Base-by-base conservation (phyloP, 306 rosid species). In the Glycine tomentella region DNA sequence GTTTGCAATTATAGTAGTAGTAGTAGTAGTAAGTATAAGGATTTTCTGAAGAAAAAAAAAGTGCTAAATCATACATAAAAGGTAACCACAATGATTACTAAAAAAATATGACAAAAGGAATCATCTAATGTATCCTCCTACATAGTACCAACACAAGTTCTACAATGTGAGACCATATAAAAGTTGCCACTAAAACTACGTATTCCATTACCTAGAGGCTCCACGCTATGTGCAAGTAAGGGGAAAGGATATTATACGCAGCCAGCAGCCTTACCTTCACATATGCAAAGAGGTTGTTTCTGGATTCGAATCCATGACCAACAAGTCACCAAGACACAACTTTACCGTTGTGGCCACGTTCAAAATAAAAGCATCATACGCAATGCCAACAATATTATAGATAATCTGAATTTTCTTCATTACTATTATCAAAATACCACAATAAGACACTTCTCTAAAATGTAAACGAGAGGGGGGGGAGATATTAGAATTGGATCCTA, bases 81-180 rank as follows among this genome's bases (percentile, higher is more conserved):
- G 7, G 38, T 20, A 20, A 9, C 7, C 14, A 58, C 2, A 58
- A 4, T 20, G 14, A 20, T 58, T 58, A 20, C 7, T 10, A 14
- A 61, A 3, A 1, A 15, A 61, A 61, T 25, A 61, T 61, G n/a
- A 58, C 65, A 58, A 0, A 58, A 17, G 20, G 14, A 58, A 16
- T 17, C 38, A 9, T 20, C 65, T 52, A 2, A 52, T 52, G 4
- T 38, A 4, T 20, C 20, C 20, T 52, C 17, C 16, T 52, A 52
- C 7, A 52, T 14, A 49, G 66, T 16, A 49, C 44, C 74, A 17
- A 13, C 53, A 38, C 7, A 66, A 65, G 53, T 50, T 63, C 73
- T 15, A 59, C 20, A 49, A 59, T 38, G 53, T 46, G 58, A 63
- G 63, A 48, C 74, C 46, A 78, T 11, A 38, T 3, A 64, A 67